Conservation (phyloP, 306 rosid genomes). For the Glycine soja region DNA sequence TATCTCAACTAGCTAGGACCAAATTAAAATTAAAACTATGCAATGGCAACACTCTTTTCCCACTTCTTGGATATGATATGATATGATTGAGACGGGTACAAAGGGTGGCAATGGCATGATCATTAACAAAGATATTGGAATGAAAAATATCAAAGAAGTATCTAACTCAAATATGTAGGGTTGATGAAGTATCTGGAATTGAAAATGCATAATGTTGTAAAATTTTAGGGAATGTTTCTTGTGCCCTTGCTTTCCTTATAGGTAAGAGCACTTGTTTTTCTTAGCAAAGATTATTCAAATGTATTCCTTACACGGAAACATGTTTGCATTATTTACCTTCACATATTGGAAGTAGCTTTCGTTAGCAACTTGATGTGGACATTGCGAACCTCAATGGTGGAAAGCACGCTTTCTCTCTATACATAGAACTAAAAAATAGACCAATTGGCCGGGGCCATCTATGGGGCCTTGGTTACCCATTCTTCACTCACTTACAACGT, state of each 20-base stretch:
- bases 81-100: conserved; percentile 40
- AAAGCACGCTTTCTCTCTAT: conserved; percentile 44
- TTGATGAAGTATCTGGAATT: conserved; percentile 30
- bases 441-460: conserved; percentile 38
- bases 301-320: conserved; percentile 49
- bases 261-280: conserved; percentile 41
- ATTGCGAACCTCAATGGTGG: conserved; percentile 43
- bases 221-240: conserved; percentile 44
- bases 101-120: conserved; percentile 38
- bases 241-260: conserved; percentile 43
- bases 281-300: conserved; percentile 32
- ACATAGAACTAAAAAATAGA: conserved; percentile 29
- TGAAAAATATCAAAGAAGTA: background rate
- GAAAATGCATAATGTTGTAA: conserved; percentile 38
- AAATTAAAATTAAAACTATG: conserved; percentile 28
- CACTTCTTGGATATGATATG: conserved; percentile 2
- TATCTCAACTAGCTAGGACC: background rate
- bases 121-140: conserved; percentile 31
- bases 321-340: conserved; percentile 42
- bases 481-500: conserved; percentile 44
- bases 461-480: conserved; percentile 48
- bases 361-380: conserved; percentile 51
- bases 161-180: conserved; percentile 34
- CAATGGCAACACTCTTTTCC: conserved; percentile 21
- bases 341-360: conserved; percentile 49